A percentile compares a stretch with the other conserved stretches of the same genome.
phyloP scores from a whole-genome alignment of 495 filamentous ascomycete species.

The Penicillium herquei region DNA sequence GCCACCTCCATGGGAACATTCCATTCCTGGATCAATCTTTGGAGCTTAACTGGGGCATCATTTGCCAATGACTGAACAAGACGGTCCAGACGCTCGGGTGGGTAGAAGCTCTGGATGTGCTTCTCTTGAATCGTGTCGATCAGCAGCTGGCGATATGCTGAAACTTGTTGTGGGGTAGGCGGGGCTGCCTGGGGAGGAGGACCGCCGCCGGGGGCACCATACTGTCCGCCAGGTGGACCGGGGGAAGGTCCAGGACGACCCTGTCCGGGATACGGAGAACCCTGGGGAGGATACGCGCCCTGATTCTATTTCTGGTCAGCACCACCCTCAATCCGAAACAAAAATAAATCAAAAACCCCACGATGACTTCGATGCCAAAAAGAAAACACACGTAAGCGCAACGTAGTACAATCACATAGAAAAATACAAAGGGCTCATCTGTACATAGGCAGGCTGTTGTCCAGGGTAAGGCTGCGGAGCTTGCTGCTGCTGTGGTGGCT shows the following conservation, averaged over 20 bases:
- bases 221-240: constrained; percentile 31
- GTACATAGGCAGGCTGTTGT: constrained; percentile 33
- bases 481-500: constrained; percentile 13
- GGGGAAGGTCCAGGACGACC: constrained; percentile 30
- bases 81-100: constrained; percentile 40
- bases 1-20: constrained; percentile 59
- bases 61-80: constrained; percentile 36
- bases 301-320: constrained; percentile 24
- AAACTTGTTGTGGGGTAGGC: constrained; percentile 47
- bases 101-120: constrained; percentile 54
- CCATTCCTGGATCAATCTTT: constrained; percentile 54
- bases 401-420: constrained; percentile 8
- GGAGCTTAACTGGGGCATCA: constrained; percentile 49
- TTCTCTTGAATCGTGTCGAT: constrained; percentile 58
- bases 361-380: constrained; percentile 1
- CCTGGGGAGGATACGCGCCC: constrained; percentile 31
- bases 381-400: constrained; percentile 4
- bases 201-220: constrained; percentile 24
- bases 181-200: constrained; percentile 26
- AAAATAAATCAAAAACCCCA: background rate
- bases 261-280: constrained; percentile 32
- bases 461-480: constrained; percentile 19
- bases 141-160: constrained; percentile 53
- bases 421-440: constrained; percentile 17
- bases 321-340: background rate